Evolutionary conservation across 2,329 filamentous ascomycete species (phyloP).

Genomic region (Paecilomyces sp.): DNA sequence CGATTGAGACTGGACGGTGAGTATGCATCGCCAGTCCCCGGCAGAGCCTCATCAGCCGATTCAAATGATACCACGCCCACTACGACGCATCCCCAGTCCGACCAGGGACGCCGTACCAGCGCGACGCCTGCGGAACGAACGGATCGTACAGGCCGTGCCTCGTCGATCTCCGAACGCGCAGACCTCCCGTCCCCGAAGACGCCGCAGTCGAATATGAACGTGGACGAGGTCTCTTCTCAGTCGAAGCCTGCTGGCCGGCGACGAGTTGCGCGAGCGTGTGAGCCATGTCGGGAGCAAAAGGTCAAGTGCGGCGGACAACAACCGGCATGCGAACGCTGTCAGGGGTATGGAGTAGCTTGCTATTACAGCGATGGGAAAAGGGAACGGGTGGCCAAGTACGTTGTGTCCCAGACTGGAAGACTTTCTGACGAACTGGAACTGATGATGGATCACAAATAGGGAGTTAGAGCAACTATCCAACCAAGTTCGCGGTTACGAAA

Average conservation of each 20-base stretch:
- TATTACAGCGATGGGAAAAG: constrained; percentile 39
- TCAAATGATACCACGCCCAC: not conserved
- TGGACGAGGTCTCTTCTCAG: not conserved
- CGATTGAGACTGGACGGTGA: not conserved
- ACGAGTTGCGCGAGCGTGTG: constrained; percentile 34
- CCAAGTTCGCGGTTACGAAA: constrained; percentile 29
- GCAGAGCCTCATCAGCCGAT: not conserved
- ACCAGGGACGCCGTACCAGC: not conserved
- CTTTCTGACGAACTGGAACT: constrained; percentile 3
- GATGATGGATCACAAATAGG: constrained; percentile 16
- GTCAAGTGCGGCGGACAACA: constrained; percentile 41
- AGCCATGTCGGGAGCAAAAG: constrained; percentile 39
- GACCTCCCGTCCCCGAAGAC: not conserved
- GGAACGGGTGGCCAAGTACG: constrained; percentile 36
- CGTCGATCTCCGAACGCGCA: not conserved
- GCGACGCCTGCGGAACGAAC: not conserved
- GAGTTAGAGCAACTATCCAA: constrained; percentile 31
- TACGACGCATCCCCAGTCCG: not conserved
- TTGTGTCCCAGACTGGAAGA: constrained; percentile 4
- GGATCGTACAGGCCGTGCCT: not conserved
- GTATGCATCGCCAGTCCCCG: not conserved
- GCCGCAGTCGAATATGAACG: not conserved
- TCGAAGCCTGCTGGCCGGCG: constrained; percentile 1
- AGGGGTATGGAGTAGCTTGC: constrained; percentile 33
- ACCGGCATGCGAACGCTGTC: constrained; percentile 36